phyloP scores from a whole-genome alignment of 1,284 basidiomycete genomes.

The Mycena citricolor region DNA sequence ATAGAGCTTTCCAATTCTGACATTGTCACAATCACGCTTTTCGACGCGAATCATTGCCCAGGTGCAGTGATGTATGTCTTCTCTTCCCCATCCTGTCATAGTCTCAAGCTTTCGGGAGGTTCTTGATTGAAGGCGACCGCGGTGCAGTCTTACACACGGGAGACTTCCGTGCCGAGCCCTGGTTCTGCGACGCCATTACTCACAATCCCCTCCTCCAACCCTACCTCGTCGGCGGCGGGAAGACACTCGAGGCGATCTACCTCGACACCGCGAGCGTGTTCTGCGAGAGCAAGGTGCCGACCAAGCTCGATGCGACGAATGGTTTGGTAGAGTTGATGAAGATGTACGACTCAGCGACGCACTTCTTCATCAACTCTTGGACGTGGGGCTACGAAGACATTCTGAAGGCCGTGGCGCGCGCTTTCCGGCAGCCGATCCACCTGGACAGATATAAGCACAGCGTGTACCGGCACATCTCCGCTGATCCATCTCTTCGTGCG shows the following conservation, averaged over 20 bases:
- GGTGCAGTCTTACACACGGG: conserved; percentile 88
- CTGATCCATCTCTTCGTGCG: conserved; percentile 64
- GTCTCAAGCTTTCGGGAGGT: conserved; percentile 59
- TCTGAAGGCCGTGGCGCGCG: conserved; percentile 67
- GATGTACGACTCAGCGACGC: conserved; percentile 61
- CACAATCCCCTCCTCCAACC: conserved; percentile 70
- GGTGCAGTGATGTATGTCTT: conserved; percentile 82
- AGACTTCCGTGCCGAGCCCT: conserved; percentile 85
- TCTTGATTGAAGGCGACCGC: conserved; percentile 74
- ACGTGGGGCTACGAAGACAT: conserved; percentile 92
- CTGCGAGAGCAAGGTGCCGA: conserved; percentile 60
- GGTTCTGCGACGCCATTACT: conserved; percentile 67
- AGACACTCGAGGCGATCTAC: conserved; percentile 78
- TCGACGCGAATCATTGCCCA: conserved; percentile 95
- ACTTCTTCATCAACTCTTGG: conserved; percentile 91
- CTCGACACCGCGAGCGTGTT: conserved; percentile 80
- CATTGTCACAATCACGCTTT: conserved; percentile 69
- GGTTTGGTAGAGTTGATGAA: conserved; percentile 71
- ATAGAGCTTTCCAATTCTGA: conserved; percentile 60
- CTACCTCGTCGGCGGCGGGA: conserved; percentile 51
- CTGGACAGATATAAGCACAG: conserved; percentile 83
- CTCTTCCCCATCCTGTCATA: background rate
- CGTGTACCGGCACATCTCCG: conserved; percentile 58
- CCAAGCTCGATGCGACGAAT: conserved; percentile 65
- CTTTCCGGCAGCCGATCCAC: conserved; percentile 78